Base-by-base conservation (phyloP, 306 rosid species). In the Medicago truncatula region DNA sequence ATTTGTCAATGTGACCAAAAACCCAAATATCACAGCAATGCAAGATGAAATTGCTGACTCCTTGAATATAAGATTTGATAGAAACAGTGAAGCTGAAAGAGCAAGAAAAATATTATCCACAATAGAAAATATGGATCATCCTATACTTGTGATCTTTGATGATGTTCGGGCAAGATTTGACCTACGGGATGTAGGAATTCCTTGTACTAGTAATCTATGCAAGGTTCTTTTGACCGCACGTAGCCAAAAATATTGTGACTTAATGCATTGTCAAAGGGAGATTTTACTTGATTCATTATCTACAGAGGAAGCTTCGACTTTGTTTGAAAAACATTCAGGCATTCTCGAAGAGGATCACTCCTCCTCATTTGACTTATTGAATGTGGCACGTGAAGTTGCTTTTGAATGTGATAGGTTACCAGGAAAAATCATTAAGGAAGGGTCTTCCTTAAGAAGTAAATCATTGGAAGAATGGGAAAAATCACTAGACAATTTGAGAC, bases 41-140 rank as follows among this genome's bases (percentile, higher is more conserved):
- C 84, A 80, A 59, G 38, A 56, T 4, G 52, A 76, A 43, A 71
- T 80, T 17, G 84, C 80, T n/a, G 76, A 80, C 5, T 16, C 20
- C 7, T 44, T 78, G 63, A n/a, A 41, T 3, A 14, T 70, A 20
- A 78, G 2, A 47, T 36, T 78, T 16, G 12, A 59, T 9, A 17
- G 12, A 58, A 13, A 58, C 6, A 41, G 8, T 13, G 52, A 34
- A 28, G 17, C 12, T 5, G 41, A 39, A 8, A 77, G 81, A 69
- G 63, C 70, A 1, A 58, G 12, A 16, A 58, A 1, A 36, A 25
- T 69, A 46, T 25, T n/a, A 10, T 7, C 54, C 8, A 2, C 14
- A 6, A 7, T 77, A 20, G 13, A 36, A 34, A 17, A 52, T 67
- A 17, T 6, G 18, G 43, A 44, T 12, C 8, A 70, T 54, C 28